Evolutionary conservation across 1,284 basidiomycete genomes (phyloP).

Genomic region (Malassezia arunalokei): DNA sequence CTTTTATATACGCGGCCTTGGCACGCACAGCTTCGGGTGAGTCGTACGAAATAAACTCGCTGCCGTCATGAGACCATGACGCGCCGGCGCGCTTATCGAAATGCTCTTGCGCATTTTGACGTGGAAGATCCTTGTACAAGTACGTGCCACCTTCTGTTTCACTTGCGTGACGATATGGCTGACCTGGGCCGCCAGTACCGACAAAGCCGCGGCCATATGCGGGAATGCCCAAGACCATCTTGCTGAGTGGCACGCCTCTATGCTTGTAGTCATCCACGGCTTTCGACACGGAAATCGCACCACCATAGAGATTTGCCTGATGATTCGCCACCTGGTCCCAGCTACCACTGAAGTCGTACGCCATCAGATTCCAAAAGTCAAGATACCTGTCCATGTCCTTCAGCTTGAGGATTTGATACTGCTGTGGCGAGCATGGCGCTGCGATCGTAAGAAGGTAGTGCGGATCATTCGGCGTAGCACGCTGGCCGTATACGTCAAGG

Average conservation of each 20-base stretch:
- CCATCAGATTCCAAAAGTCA: conserved; percentile 85
- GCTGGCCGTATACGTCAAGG: conserved; percentile 57
- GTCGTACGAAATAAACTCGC: conserved; percentile 70
- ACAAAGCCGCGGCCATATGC: conserved; percentile 63
- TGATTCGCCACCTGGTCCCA: conserved; percentile 64
- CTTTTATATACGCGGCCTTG: conserved; percentile 65
- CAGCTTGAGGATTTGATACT: conserved; percentile 59
- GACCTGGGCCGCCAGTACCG: conserved; percentile 61
- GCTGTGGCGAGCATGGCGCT: conserved; percentile 61
- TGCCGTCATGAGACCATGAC: conserved; percentile 62
- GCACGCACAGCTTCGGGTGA: conserved; percentile 56
- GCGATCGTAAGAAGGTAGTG: conserved; percentile 64
- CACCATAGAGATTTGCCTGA: conserved; percentile 64
- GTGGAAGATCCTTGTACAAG: conserved; percentile 64
- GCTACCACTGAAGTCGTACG: conserved; percentile 48
- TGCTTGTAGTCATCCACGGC: conserved; percentile 59
- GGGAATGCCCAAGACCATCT: conserved; percentile 62
- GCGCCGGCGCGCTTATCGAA: conserved; percentile 61
- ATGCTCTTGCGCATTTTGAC: conserved; percentile 57
- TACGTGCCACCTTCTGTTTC: conserved; percentile 52
- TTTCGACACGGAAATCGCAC: conserved; percentile 53
- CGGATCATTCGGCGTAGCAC: conserved; percentile 48
- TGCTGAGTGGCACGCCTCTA: conserved; percentile 59
- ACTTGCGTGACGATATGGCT: conserved; percentile 64
- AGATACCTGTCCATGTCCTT: conserved; percentile 61